Evolutionary conservation across 148 eudicot species (phyloP), one percentile per base, ranked within the genome.

Genomic region (Camellia sinensis): DNA sequence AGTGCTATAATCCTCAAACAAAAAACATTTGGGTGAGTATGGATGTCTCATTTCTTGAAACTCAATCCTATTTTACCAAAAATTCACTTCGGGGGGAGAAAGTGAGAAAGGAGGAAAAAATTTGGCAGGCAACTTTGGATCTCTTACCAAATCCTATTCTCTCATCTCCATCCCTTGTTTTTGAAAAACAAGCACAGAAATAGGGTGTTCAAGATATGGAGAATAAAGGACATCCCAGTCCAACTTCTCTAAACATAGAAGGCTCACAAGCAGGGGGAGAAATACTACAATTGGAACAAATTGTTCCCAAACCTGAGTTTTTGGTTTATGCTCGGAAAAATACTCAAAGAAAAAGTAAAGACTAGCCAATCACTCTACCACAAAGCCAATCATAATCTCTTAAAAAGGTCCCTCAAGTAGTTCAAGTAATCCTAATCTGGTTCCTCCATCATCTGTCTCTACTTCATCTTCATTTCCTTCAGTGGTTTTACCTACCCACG

Each of bases 371-470:
- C 50, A 70, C 17, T 6, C 73, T 10, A 70, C 3, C 9, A 18
- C 19, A 43, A 10, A 70, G 17, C 5, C 73, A 70, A 70, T 70
- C 53, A 70, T n/a, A 41, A 45, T 70, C 73, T 21, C 73, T 19
- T 5, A n/a, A 45, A n/a, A 70, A 70, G 73, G 21, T 4, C 4
- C 53, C 9, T 70, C 17, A 2, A 43, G 13, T 37, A 68, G 6
- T 68, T 68, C 48, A 68, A 48, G 45, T 68, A 37, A 68, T 48
- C 40, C 48, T 68, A 6, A 7, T 37, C 72, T 18, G 5, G 4
- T 68, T 37, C 72, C 72, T 46, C 3, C 3, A 10, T 41, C 9
- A 2, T 46, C 6, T 43, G 48, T 37, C 12, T 13, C 18, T 37
- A 43, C 12, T 41, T 11, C 17, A 68, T 43, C 46, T 67, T 37